These are phyloP conservation scores for Crithidia acanthocephali DNA, from an alignment of 208 protist species.

Conservation along the genomic window DNA sequence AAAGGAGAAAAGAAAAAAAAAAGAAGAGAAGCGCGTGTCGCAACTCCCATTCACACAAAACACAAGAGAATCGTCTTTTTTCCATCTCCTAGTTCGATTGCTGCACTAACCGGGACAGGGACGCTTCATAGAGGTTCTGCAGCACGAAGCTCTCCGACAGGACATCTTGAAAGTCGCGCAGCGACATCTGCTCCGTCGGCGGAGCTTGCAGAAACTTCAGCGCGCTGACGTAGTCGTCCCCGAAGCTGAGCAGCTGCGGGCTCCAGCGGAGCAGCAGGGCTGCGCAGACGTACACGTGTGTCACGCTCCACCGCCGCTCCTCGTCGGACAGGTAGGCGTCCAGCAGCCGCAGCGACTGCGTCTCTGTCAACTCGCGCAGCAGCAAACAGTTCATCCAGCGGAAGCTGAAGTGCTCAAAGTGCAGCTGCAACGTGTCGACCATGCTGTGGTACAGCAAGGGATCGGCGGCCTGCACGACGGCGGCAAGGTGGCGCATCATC, in stretches of 20 bases:
- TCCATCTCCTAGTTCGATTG: neutral
- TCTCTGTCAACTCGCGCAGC: constrained; percentile 83
- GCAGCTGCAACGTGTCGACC: constrained; percentile 47
- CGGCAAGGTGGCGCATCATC: constrained; percentile 88
- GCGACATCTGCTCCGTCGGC: constrained; percentile 58
- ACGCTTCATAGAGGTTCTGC: constrained; percentile 69
- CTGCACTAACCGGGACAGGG: constrained; percentile 28
- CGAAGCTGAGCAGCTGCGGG: constrained; percentile 47
- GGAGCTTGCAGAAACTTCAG: constrained; percentile 77
- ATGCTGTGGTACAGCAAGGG: constrained; percentile 60
- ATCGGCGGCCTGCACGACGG: constrained; percentile 71
- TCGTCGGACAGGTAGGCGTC: constrained; percentile 92
- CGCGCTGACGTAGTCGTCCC: constrained; percentile 58
- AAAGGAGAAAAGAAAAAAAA: constrained; percentile 6
- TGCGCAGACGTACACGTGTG: constrained; percentile 91
- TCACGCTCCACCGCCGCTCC: constrained; percentile 57
- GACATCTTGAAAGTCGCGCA: constrained; percentile 61
- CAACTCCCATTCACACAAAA: too few species aligned
- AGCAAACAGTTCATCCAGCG: constrained; percentile 95
- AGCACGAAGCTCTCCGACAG: constrained; percentile 71
- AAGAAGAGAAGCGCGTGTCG: neutral
- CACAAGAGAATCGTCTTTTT: too few species aligned
- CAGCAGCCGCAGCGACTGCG: constrained; percentile 80
- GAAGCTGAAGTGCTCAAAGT: constrained; percentile 89
- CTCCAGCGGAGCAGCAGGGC: constrained; percentile 82